Percentiles rank a stretch among this genome's conserved stretches.
These are phyloP conservation scores for Dioscorea zingiberensis DNA, from an alignment of 106 monocot species.

Conservation along the genomic window DNA sequence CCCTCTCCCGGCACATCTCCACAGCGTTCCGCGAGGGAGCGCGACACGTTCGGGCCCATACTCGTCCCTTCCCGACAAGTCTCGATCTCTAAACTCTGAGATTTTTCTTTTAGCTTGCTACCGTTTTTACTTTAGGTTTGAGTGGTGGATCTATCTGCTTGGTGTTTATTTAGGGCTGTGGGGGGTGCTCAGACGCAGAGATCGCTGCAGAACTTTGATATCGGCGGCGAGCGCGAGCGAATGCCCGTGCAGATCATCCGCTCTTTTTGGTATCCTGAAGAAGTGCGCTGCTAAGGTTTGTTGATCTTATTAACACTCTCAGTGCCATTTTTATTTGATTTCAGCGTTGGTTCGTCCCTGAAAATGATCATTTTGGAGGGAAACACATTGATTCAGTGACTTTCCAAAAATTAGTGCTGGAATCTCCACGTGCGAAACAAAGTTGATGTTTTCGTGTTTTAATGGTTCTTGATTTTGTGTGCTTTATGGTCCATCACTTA, in stretches of 20 bases:
- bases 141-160: not conserved
- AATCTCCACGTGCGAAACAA: too few species aligned
- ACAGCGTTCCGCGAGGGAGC: constrained; percentile 77
- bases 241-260: constrained; percentile 91
- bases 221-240: constrained; percentile 72
- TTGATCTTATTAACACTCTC: too few species aligned
- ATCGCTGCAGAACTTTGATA: constrained; percentile 93
- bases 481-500: too few species aligned
- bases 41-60: constrained; percentile 81
- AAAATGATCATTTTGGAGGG: too few species aligned
- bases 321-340: not conserved
- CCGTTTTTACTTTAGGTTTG: not conserved
- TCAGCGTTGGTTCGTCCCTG: too few species aligned
- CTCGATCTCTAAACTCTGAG: not conserved
- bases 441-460: too few species aligned
- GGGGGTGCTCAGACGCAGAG: constrained; percentile 99
- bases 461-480: too few species aligned
- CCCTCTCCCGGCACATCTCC: constrained; percentile 30
- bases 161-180: constrained; percentile 45
- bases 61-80: constrained; percentile 77
- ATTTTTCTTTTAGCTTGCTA: too few species aligned
- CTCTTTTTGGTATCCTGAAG: constrained; percentile 85
- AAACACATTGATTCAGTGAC: too few species aligned
- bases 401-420: too few species aligned
- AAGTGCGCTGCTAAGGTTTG: constrained; percentile 90